Conservation (phyloP, 768 basidiomycete species). For the Panellus pusillus region DNA sequence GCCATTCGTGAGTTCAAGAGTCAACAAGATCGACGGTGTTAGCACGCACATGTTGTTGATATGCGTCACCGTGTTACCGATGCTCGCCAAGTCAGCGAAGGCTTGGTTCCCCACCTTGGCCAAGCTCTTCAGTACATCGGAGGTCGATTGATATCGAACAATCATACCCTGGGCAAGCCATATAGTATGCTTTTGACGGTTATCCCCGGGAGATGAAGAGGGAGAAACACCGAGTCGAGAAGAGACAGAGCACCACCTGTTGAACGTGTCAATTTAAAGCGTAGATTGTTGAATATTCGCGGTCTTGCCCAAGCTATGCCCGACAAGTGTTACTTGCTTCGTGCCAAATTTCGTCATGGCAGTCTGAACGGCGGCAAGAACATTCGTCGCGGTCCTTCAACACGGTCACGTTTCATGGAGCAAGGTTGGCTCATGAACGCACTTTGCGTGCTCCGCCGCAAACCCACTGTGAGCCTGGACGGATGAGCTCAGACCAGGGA, state of each 20-base stretch:
- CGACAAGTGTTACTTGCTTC: background rate
- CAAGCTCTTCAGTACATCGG: background rate
- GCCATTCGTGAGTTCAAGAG: too few species aligned
- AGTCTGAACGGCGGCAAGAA: background rate
- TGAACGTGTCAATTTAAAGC: too few species aligned
- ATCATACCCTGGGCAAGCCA: constrained; percentile 44
- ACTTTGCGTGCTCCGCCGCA: constrained; percentile 10
- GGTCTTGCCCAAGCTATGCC: too few species aligned
- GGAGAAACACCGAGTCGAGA: constrained; percentile 56
- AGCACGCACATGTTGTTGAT: constrained; percentile 69
- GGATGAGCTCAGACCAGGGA: constrained; percentile 26
- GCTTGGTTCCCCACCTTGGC: constrained; percentile 55
- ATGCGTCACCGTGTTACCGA: constrained; percentile 47
- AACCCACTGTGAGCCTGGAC: constrained; percentile 30
- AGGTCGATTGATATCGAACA: constrained; percentile 25
- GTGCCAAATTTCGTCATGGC: background rate
- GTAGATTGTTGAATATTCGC: too few species aligned
- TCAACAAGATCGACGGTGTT: too few species aligned
- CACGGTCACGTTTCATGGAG: too few species aligned
- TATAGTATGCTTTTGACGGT: constrained; percentile 39
- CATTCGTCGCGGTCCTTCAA: background rate
- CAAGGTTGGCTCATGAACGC: background rate
- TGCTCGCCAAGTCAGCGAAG: constrained; percentile 63
- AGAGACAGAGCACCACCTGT: constrained; percentile 54
- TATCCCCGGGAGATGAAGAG: constrained; percentile 44